Base-by-base conservation (phyloP, 106 monocot species). In the Dendrobium chrysotoxum region DNA sequence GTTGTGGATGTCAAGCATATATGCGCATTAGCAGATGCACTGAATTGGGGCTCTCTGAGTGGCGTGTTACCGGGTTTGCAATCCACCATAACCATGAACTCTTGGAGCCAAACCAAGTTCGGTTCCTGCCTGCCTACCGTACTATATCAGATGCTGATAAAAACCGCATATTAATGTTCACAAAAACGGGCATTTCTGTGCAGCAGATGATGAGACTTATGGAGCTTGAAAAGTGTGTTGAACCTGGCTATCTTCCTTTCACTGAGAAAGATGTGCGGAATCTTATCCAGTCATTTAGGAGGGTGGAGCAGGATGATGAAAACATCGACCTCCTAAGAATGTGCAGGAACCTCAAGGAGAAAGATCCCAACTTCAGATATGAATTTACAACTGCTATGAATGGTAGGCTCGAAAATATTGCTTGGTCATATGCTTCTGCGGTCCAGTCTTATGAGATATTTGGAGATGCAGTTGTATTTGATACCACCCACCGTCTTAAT, bases 241-340 rank as follows among this genome's bases (percentile, higher is more conserved):
- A 92, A 79, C 87, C 92, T 50, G 95, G 95, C 28, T 87, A 78
- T 79, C 77, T 95, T 57, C 90, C 90, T 57, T 95, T 95, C 79
- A 95, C 92, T 3, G 95, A 95, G 61, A 95, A 92, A 78, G 95
- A 95, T 87, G 95, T 95, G 66, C 90, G 95, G 76, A 95, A 95
- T 71, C 86, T 95, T n/a, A 81, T 92, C 28, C 92, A 92, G 26
- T 82, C 87, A 30, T 93, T 85, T 55, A 95, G 82, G 80, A 95
- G 86, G 77, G 77, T 85, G 44, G 92, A 95, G 7, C 87, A 89
- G 67, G 88, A 85, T 72, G 91, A 89, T 46, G 90, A 92, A 73
- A 87, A 44, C 18, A 81, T 89, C 53, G 91, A 93, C 54, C 86
- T 95, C 28, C 87, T 92, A 20, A 89, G 71, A 54, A 91, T 93